These are phyloP conservation scores for Penicillium dipodomyicola DNA, from an alignment of 495 filamentous ascomycete species.

Conservation along the genomic window DNA sequence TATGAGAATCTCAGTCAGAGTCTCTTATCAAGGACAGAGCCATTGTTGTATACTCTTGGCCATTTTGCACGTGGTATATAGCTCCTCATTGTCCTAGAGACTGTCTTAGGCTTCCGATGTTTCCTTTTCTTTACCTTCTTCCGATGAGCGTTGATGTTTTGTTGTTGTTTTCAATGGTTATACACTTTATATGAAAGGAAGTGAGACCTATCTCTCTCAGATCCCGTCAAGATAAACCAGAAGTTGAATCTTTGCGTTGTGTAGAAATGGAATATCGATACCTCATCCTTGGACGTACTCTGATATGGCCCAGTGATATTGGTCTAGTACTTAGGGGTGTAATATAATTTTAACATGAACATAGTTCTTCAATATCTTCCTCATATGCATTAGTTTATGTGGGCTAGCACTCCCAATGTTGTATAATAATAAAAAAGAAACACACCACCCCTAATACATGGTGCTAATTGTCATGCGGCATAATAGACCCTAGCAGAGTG, in stretches of 20 bases:
- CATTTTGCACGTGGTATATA: neutral
- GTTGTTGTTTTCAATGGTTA: neutral
- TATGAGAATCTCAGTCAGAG: neutral
- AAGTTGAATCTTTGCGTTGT: too few species aligned
- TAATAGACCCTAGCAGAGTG: neutral
- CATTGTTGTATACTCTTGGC: neutral
- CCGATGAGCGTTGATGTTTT: neutral
- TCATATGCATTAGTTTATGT: too few species aligned
- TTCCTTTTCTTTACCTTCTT: neutral
- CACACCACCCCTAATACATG: too few species aligned
- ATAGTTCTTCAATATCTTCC: too few species aligned
- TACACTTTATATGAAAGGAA: slow-evolving; percentile 51
- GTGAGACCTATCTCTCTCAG: slow-evolving; percentile 45
- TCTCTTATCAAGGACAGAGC: neutral
- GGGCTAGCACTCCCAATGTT: too few species aligned
- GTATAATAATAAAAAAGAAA: too few species aligned
- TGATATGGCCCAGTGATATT: neutral
- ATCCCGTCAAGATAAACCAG: too few species aligned
- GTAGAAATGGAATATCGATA: too few species aligned
- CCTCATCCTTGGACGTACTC: slow-evolving; percentile 21
- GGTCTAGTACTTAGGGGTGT: neutral
- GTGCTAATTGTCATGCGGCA: neutral
- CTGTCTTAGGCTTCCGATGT: neutral
- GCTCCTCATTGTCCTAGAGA: neutral
- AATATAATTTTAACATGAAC: neutral